Conservation (phyloP, 208 protist genomes). For the Leishmania aethiopica region DNA sequence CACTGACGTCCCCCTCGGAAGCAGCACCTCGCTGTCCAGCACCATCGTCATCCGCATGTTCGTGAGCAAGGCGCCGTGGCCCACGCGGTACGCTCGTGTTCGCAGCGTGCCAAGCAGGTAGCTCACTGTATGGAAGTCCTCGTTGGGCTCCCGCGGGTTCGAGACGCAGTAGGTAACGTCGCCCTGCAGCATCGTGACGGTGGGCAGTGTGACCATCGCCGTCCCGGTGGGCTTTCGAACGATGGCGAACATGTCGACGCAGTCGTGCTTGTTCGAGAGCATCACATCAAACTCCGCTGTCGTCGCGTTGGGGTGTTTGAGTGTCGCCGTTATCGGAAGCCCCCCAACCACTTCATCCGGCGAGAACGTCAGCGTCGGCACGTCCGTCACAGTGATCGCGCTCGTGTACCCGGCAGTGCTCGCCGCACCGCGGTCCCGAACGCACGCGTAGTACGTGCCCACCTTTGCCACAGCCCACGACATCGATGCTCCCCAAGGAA, state of each 20-base stretch:
- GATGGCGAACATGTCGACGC: neutral
- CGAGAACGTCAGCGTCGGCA: constrained; percentile 34
- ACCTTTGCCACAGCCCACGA: constrained; percentile 8
- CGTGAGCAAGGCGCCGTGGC: constrained; percentile 6
- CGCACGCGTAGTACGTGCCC: constrained; percentile 59
- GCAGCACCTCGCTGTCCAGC: constrained; percentile 13
- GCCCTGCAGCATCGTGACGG: neutral
- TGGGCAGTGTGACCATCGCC: neutral
- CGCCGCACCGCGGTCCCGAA: constrained; percentile 10
- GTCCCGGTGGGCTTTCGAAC: neutral
- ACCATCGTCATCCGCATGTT: neutral
- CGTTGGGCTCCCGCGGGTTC: neutral
- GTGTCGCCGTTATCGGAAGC: neutral
- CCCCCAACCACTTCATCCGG: neutral
- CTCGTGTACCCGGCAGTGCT: constrained; percentile 15
- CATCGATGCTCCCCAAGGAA: neutral
- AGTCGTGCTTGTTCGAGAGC: neutral
- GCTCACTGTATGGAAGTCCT: neutral
- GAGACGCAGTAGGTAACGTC: constrained; percentile 12
- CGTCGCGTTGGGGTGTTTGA: neutral
- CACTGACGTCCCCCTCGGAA: constrained; percentile 1
- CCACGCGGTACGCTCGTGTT: constrained; percentile 7
- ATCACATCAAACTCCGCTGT: neutral
- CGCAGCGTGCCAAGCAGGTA: neutral
- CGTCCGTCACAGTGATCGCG: constrained; percentile 29